These are phyloP conservation scores for Ophiosphaerella herpotricha DNA, from an alignment of 2,329 filamentous ascomycete genomes.

Conservation along the genomic window DNA sequence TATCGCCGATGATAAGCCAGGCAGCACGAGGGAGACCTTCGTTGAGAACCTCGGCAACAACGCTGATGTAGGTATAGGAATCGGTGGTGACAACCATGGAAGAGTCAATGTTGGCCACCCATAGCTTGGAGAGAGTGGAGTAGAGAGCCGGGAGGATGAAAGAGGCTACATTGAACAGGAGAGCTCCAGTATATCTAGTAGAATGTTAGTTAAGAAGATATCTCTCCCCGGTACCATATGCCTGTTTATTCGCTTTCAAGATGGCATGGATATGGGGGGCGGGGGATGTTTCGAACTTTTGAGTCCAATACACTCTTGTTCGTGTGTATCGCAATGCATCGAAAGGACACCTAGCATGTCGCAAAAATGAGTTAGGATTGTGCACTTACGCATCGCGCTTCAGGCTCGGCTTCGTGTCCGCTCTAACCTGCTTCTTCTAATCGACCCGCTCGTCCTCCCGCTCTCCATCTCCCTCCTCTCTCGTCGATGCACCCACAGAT, in stretches of 20 bases:
- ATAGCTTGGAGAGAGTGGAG: conserved; percentile 69
- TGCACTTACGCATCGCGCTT: conserved; percentile 21
- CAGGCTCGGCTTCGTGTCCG: conserved; percentile 16
- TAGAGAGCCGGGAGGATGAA: conserved; percentile 72
- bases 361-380: not conserved
- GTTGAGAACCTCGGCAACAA: conserved; percentile 70
- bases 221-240: no score
- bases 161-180: conserved; percentile 65
- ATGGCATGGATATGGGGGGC: no score
- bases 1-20: conserved; percentile 72
- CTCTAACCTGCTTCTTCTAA: conserved; percentile 11
- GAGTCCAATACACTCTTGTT: no score
- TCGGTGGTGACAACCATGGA: conserved; percentile 67
- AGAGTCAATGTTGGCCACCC: conserved; percentile 70
- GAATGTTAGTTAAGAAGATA: not conserved
- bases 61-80: conserved; percentile 70
- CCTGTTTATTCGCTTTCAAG: no score
- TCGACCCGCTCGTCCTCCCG: conserved; percentile 1
- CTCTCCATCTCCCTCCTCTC: not conserved
- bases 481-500: not conserved
- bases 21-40: conserved; percentile 72
- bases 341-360: no score
- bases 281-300: no score
- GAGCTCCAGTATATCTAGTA: conserved; percentile 57
- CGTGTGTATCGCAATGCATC: no score